phyloP scores from a whole-genome alignment of 108 stramenopile species.

The Cylindrotheca closterium region DNA sequence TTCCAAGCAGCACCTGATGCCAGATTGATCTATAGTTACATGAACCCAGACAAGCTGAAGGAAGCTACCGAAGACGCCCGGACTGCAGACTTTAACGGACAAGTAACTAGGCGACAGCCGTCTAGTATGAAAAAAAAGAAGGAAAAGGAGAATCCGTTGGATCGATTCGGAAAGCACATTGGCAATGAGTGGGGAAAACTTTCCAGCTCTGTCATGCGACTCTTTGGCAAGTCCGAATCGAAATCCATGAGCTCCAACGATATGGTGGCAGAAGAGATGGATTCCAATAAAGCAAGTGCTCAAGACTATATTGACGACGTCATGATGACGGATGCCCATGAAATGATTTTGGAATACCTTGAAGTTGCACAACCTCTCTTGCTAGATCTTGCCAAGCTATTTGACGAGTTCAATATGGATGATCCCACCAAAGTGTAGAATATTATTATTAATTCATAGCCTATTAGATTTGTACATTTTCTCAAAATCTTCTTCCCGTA shows the following conservation, averaged over 20 bases:
- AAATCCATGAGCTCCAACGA: not conserved
- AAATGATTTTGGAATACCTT: constrained; percentile 47
- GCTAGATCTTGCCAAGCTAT: constrained; percentile 40
- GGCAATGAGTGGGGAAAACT: constrained; percentile 44
- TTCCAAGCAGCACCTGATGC: constrained; percentile 66
- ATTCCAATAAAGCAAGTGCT: too few relatives aligned
- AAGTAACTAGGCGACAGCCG: not conserved
- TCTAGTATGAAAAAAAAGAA: not conserved
- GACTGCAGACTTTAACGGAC: not conserved
- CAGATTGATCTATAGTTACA: constrained; percentile 46
- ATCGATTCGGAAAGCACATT: constrained; percentile 39
- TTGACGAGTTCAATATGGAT: constrained; percentile 67
- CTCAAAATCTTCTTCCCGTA: too few relatives aligned
- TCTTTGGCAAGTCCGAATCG: constrained; percentile 17
- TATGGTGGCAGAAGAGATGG: constrained; percentile 14
- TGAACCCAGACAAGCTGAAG: constrained; percentile 51
- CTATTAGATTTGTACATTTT: too few relatives aligned
- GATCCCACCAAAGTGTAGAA: constrained; percentile 77
- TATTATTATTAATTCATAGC: too few relatives aligned
- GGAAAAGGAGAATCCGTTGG: constrained; percentile 17
- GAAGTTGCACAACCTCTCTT: constrained; percentile 43
- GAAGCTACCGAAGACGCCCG: constrained; percentile 36
- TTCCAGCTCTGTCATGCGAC: constrained; percentile 14
- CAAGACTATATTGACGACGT: constrained; percentile 35
- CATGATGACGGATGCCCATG: constrained; percentile 49